Conservation (phyloP, 768 basidiomycete species). For the Phanerochaete sordida region DNA sequence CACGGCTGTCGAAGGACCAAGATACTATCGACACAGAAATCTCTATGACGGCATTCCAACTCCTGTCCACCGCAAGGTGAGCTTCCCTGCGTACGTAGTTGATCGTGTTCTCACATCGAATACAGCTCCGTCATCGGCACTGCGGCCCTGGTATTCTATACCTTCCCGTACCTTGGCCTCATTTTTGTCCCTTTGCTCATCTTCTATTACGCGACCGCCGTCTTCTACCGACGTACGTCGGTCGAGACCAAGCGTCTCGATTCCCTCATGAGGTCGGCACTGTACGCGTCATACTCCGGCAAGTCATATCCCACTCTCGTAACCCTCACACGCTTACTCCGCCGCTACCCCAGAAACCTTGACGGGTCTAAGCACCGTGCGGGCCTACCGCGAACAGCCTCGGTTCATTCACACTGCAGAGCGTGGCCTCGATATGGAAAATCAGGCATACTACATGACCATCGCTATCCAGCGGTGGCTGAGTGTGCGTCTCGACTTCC, state of each 20-base stretch:
- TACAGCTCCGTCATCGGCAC: slow-evolving; percentile 52
- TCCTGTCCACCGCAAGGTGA: slow-evolving; percentile 22
- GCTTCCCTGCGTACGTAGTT: background rate
- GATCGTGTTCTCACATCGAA: background rate
- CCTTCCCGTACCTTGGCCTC: slow-evolving; percentile 53
- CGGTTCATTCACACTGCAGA: slow-evolving; percentile 50
- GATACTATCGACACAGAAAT: slow-evolving; percentile 53
- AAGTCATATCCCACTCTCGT: slow-evolving; percentile 8
- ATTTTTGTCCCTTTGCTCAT: slow-evolving; percentile 52
- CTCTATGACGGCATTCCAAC: slow-evolving; percentile 42
- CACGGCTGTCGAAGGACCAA: slow-evolving; percentile 59
- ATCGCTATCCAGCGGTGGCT: slow-evolving; percentile 67
- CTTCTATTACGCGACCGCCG: slow-evolving; percentile 49
- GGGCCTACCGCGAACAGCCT: slow-evolving; percentile 52
- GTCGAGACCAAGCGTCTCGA: slow-evolving; percentile 66
- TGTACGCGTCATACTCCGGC: slow-evolving; percentile 61
- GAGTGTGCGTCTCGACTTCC: slow-evolving; percentile 57
- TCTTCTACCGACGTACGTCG: slow-evolving; percentile 58
- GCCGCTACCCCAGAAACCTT: slow-evolving; percentile 42
- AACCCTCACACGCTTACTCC: background rate
- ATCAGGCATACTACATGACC: slow-evolving; percentile 62
- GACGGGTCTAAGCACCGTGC: slow-evolving; percentile 61
- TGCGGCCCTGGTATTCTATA: slow-evolving; percentile 57
- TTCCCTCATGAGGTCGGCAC: slow-evolving; percentile 53
- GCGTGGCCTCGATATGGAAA: slow-evolving; percentile 52